These are phyloP conservation scores for Cryptosporidium sp. DNA, from an alignment of 169 alveolate genomes.

Conservation along the genomic window DNA sequence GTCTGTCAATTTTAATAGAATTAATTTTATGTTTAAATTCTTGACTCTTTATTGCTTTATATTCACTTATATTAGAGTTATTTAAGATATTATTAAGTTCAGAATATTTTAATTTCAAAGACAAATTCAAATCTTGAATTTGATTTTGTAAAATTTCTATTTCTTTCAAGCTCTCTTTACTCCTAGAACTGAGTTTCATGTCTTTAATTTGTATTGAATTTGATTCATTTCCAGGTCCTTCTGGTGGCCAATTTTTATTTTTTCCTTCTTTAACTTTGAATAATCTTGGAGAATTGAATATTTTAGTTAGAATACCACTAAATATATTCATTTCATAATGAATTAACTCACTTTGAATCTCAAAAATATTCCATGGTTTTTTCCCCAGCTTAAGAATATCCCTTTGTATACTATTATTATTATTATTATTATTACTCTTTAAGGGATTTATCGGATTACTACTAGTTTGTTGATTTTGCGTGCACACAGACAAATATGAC, in stretches of 20 bases:
- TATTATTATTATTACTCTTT: neutral
- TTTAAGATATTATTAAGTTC: slow-evolving; percentile 10
- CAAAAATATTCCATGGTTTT: slow-evolving; percentile 44
- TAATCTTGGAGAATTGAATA: slow-evolving; percentile 25
- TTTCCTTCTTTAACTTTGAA: slow-evolving; percentile 28
- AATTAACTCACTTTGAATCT: slow-evolving; percentile 16
- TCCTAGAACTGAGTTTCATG: neutral
- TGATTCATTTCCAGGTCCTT: slow-evolving; percentile 65
- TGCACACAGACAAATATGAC: slow-evolving; percentile 7
- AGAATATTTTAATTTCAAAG: neutral
- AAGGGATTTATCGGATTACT: neutral
- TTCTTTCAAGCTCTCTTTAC: neutral
- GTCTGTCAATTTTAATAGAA: slow-evolving; percentile 3
- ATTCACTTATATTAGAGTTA: slow-evolving; percentile 40
- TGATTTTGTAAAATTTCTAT: neutral
- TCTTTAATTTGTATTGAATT: slow-evolving; percentile 14
- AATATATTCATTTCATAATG: slow-evolving; percentile 5
- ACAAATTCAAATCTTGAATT: slow-evolving; percentile 11
- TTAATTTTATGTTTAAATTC: neutral
- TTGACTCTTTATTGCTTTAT: slow-evolving; percentile 30
- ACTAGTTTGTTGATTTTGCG: neutral
- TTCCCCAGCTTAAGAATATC: neutral
- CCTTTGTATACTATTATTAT: neutral
- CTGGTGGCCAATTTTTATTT: slow-evolving; percentile 67
- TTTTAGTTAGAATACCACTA: neutral